phyloP scores from a whole-genome alignment of 495 filamentous ascomycete species.

The Xylaria intraflava region DNA sequence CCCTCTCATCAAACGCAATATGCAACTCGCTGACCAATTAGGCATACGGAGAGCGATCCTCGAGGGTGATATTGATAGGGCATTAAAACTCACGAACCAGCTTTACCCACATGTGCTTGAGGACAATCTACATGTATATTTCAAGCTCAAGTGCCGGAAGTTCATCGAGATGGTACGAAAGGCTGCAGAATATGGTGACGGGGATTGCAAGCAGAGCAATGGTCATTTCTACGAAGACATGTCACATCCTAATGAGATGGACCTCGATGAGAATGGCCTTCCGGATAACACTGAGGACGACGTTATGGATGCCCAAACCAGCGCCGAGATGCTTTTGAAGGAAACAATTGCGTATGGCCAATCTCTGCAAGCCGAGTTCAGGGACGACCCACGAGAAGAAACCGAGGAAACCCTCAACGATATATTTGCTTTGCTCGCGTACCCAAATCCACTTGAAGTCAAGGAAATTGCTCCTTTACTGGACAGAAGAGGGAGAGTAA shows the following conservation, averaged over 20 bases:
- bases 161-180: slow-evolving; percentile 94
- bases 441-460: slow-evolving; percentile 67
- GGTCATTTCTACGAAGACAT: slow-evolving; percentile 50
- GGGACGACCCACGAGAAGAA: slow-evolving; percentile 57
- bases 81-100: slow-evolving; percentile 68
- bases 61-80: slow-evolving; percentile 88
- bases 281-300: slow-evolving; percentile 49
- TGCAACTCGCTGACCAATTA: slow-evolving; percentile 30
- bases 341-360: slow-evolving; percentile 78
- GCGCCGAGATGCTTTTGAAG: slow-evolving; percentile 31
- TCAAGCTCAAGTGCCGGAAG: slow-evolving; percentile 82
- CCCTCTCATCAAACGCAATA: not conserved
- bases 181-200: slow-evolving; percentile 59
- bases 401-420: slow-evolving; percentile 71
- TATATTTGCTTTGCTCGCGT: slow-evolving; percentile 84
- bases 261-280: slow-evolving; percentile 48
- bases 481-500: slow-evolving; percentile 64
- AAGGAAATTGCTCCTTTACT: slow-evolving; percentile 74
- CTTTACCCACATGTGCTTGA: slow-evolving; percentile 78
- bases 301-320: slow-evolving; percentile 30
- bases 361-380: slow-evolving; percentile 68
- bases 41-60: slow-evolving; percentile 84
- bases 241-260: slow-evolving; percentile 55
- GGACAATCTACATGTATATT: slow-evolving; percentile 83
- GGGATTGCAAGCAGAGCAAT: slow-evolving; percentile 23